phyloP scores from a whole-genome alignment of 2,329 filamentous ascomycete species.

The Fusarium sp. region DNA sequence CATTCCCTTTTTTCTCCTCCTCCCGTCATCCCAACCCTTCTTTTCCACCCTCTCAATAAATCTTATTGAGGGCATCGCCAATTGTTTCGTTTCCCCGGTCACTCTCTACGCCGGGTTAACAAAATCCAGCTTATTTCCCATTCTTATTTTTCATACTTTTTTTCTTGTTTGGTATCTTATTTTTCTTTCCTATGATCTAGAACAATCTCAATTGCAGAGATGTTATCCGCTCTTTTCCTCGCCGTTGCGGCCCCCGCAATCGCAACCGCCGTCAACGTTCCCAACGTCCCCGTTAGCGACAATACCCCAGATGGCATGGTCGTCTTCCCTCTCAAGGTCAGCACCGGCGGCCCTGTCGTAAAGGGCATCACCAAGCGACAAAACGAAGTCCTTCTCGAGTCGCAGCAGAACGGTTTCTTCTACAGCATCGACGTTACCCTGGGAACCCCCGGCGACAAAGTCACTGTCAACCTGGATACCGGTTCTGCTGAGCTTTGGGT shows the following conservation, averaged over 20 bases:
- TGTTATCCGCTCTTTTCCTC: constrained; percentile 49
- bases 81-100: constrained; percentile 34
- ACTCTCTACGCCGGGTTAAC: constrained; percentile 44
- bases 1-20: not conserved
- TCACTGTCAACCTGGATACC: constrained; percentile 56
- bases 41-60: not conserved
- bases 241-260: constrained; percentile 46
- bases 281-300: constrained; percentile 20
- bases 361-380: constrained; percentile 48
- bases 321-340: constrained; percentile 47
- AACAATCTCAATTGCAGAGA: constrained; percentile 26
- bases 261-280: constrained; percentile 33
- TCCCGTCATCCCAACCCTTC: constrained; percentile 11
- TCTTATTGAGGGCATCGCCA: not conserved
- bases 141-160: not conserved
- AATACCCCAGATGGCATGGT: constrained; percentile 41
- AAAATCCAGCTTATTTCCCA: constrained; percentile 13
- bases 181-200: not conserved
- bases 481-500: constrained; percentile 57
- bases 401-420: constrained; percentile 49
- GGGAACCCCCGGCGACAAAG: constrained; percentile 53
- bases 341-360: constrained; percentile 43
- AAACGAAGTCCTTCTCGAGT: constrained; percentile 38
- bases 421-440: constrained; percentile 54
- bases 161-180: not conserved